phyloP scores from a whole-genome alignment of 2,329 filamentous ascomycete genomes.

The Lachnum nothofagi region DNA sequence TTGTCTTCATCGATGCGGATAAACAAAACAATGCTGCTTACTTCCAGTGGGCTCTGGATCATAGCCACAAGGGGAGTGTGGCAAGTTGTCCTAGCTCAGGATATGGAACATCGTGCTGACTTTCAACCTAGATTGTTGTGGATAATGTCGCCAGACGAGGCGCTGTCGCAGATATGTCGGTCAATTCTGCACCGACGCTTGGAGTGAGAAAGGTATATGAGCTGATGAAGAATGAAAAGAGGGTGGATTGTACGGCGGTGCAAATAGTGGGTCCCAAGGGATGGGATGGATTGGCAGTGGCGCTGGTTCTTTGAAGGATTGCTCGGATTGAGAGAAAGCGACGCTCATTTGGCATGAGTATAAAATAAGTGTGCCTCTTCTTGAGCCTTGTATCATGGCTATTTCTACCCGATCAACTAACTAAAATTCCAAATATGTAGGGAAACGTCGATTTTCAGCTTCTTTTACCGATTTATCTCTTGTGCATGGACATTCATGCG shows the following conservation, averaged over 20 bases:
- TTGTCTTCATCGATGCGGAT: constrained; percentile 51
- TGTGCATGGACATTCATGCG: not conserved
- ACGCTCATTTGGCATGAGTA: no score
- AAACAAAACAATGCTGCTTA: constrained; percentile 47
- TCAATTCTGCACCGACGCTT: constrained; percentile 25
- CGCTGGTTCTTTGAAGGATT: constrained; percentile 12
- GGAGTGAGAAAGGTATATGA: constrained; percentile 16
- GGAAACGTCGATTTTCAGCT: no score
- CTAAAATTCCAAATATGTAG: no score
- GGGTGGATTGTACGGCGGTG: constrained; percentile 17
- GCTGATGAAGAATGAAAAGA: constrained; percentile 15
- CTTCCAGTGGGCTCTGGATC: constrained; percentile 35
- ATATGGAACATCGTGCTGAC: not conserved
- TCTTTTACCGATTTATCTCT: no score
- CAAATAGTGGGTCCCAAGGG: constrained; percentile 18
- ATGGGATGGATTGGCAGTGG: constrained; percentile 20
- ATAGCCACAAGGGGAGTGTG: constrained; percentile 45
- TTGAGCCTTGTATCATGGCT: no score
- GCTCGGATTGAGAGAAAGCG: no score
- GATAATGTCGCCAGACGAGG: constrained; percentile 49
- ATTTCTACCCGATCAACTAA: no score
- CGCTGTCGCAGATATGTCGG: constrained; percentile 38
- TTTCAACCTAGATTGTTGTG: constrained; percentile 38
- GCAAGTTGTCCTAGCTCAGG: not conserved
- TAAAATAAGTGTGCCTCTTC: no score